A percentile compares a stretch with the other conserved stretches of the same genome.
phyloP scores from a whole-genome alignment of 306 rosid genomes.

The Amphicarpaea edgeworthii region DNA sequence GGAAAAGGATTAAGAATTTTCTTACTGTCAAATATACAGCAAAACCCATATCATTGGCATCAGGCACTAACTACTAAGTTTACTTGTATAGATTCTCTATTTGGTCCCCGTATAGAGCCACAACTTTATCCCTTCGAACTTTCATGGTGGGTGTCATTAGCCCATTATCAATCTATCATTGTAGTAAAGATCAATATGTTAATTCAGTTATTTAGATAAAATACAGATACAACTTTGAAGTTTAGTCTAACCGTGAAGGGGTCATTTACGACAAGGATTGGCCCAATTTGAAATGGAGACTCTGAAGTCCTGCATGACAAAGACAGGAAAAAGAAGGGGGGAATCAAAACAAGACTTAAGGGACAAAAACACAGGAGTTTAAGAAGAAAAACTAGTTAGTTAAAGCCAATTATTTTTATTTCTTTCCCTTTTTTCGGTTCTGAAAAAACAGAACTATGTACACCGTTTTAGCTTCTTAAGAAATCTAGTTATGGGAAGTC shows the following conservation, averaged over 20 bases:
- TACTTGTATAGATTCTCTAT: conserved; percentile 77
- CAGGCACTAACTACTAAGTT: not conserved
- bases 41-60: not conserved
- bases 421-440: not conserved
- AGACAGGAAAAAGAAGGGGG: not conserved
- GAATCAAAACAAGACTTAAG: not conserved
- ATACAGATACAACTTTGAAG: conserved; percentile 12
- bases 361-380: not conserved
- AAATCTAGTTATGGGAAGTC: conserved; percentile 1
- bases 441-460: not conserved
- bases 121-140: conserved; percentile 80
- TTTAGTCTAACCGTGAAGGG: conserved; percentile 78
- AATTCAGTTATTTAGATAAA: conserved; percentile 9
- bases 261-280: conserved; percentile 76
- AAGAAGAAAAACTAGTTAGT: not conserved
- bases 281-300: conserved; percentile 86
- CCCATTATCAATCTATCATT: conserved; percentile 81
- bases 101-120: conserved; percentile 64
- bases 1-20: not conserved
- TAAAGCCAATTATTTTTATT: not conserved
- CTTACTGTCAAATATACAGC: not conserved
- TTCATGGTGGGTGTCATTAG: conserved; percentile 96
- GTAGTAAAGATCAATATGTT: conserved; percentile 39
- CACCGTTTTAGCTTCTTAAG: conserved; percentile 2
- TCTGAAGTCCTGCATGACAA: conserved; percentile 73